Percentiles rank a stretch among this genome's conserved stretches.
phyloP scores from a whole-genome alignment of 1,284 basidiomycete species.

The Mycosarcoma mackinlayi region DNA sequence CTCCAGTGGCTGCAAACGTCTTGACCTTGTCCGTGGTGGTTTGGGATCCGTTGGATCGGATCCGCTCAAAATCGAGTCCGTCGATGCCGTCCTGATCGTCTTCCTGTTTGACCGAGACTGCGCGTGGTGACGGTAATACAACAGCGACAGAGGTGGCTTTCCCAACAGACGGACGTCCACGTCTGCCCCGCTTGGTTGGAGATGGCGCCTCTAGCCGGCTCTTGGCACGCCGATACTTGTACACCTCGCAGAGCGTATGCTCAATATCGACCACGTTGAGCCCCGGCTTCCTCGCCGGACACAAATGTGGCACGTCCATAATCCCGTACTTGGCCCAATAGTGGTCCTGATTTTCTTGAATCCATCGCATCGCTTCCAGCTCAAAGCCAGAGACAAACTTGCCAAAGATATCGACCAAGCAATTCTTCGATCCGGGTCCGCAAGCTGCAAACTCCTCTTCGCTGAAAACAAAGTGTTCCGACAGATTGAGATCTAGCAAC shows the following conservation, averaged over 20 bases:
- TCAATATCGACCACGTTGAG: conserved; percentile 73
- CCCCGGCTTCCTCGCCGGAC: conserved; percentile 69
- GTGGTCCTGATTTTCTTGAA: conserved; percentile 72
- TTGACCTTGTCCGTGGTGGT: conserved; percentile 26
- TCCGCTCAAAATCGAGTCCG: conserved; percentile 28
- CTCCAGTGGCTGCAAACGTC: conserved; percentile 43
- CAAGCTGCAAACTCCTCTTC: conserved; percentile 75
- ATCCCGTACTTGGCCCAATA: conserved; percentile 70
- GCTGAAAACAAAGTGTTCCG: conserved; percentile 73
- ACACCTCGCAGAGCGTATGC: conserved; percentile 77
- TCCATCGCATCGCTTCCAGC: conserved; percentile 73
- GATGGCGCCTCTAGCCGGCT: not conserved
- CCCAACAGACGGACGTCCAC: not conserved
- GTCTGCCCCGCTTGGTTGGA: not conserved
- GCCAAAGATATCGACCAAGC: conserved; percentile 74
- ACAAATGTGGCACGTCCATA: conserved; percentile 31
- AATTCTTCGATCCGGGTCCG: conserved; percentile 74
- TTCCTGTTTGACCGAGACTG: conserved; percentile 26
- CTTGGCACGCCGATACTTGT: conserved; percentile 74
- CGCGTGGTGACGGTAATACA: not conserved
- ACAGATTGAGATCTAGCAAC: conserved; percentile 71
- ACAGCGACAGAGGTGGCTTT: conserved; percentile 6
- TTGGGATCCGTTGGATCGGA: conserved; percentile 31
- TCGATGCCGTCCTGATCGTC: conserved; percentile 34
- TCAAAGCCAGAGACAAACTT: conserved; percentile 69